Percentiles rank a stretch among this genome's conserved stretches.
Evolutionary conservation across 352 stramenopile species (phyloP).

Genomic region (Phytophthora pini): DNA sequence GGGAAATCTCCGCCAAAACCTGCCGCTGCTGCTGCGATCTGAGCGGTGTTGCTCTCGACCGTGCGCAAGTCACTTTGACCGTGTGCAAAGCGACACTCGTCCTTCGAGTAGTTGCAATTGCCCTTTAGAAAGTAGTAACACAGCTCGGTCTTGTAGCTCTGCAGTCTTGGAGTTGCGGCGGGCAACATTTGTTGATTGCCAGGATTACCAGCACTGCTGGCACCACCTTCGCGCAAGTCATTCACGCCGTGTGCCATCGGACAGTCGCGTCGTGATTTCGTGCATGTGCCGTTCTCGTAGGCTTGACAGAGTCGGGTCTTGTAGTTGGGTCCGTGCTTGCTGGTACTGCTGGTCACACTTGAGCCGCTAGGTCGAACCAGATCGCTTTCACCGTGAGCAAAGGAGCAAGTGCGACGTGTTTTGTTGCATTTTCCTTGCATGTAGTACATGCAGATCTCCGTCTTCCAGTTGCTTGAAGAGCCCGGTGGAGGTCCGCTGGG

Average conservation of each 20-base stretch:
- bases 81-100: slow-evolving; percentile 89
- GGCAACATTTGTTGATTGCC: slow-evolving; percentile 42
- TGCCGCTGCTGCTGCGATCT: slow-evolving; percentile 47
- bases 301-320: slow-evolving; percentile 84
- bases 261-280: slow-evolving; percentile 81
- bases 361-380: slow-evolving; percentile 52
- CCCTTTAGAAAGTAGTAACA: slow-evolving; percentile 91
- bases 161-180: slow-evolving; percentile 63
- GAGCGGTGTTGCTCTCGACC: slow-evolving; percentile 83
- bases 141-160: slow-evolving; percentile 91
- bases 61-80: slow-evolving; percentile 81
- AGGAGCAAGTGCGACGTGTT: slow-evolving; percentile 86
- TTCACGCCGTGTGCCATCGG: slow-evolving; percentile 78
- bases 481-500: slow-evolving; percentile 28
- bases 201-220: slow-evolving; percentile 21
- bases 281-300: slow-evolving; percentile 76
- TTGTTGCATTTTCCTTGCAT: slow-evolving; percentile 92
- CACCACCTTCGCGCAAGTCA: slow-evolving; percentile 64
- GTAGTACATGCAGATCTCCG: slow-evolving; percentile 91
- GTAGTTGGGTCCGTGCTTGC: slow-evolving; percentile 53
- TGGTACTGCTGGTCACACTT: slow-evolving; percentile 12
- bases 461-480: slow-evolving; percentile 84
- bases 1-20: slow-evolving; percentile 28
- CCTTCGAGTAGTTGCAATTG: slow-evolving; percentile 90
- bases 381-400: slow-evolving; percentile 86